Percentiles rank a stretch among this genome's conserved stretches.
phyloP scores from a whole-genome alignment of 495 filamentous ascomycete species.

The Hypoxylon perforatum region DNA sequence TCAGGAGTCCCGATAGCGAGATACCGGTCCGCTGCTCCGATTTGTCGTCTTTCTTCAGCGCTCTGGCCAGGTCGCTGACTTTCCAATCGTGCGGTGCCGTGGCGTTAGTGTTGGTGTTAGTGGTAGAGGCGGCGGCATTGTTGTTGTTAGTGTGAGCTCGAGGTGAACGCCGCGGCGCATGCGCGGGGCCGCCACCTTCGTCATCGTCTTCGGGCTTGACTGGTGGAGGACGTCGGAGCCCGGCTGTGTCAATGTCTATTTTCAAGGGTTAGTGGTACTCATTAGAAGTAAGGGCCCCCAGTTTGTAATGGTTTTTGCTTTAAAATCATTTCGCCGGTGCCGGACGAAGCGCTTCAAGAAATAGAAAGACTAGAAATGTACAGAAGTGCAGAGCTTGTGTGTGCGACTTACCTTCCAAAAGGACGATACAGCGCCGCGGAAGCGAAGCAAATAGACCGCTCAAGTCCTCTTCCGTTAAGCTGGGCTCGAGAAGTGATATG shows the following conservation, averaged over 20 bases:
- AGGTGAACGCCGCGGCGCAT: neutral
- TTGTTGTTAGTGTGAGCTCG: neutral
- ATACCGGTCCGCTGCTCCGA: conserved; percentile 59
- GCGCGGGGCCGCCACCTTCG: conserved; percentile 2
- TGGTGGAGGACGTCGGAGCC: conserved; percentile 61
- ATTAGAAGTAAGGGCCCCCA: neutral
- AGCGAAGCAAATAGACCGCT: conserved; percentile 72
- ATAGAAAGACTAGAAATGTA: neutral
- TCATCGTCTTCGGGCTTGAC: conserved; percentile 15
- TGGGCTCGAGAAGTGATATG: conserved; percentile 69
- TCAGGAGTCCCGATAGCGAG: conserved; percentile 81
- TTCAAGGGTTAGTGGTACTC: neutral
- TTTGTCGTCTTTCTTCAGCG: conserved; percentile 46
- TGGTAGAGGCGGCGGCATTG: neutral
- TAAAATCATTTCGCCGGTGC: neutral
- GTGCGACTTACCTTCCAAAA: conserved; percentile 62
- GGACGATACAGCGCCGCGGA: conserved; percentile 71
- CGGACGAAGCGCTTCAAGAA: neutral
- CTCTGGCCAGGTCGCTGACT: conserved; percentile 49
- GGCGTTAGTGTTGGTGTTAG: neutral
- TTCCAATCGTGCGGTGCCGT: conserved; percentile 42
- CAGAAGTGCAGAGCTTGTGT: neutral
- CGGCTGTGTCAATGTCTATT: conserved; percentile 75
- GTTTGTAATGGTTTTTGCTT: too few relatives aligned
- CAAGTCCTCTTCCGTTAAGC: conserved; percentile 76